Conservation (phyloP, 106 monocot genomes). For the Allium sativum region DNA sequence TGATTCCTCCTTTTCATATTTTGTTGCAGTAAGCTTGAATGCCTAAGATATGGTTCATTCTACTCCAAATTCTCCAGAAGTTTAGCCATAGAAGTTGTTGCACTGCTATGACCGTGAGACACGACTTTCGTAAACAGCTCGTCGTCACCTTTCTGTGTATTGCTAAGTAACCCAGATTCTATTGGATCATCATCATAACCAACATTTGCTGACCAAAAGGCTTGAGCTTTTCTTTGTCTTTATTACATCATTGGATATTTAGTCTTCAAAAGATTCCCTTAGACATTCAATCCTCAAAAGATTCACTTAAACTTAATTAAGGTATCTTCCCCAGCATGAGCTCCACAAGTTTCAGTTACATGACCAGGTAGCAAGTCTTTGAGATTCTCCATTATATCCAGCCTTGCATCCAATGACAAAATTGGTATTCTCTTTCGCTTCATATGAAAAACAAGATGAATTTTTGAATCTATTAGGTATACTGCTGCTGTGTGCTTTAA, state of each 20-base stretch:
- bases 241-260: constrained; percentile 45
- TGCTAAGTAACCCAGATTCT: constrained; percentile 24
- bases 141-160: constrained; percentile 20
- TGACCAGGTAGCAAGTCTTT: not conserved
- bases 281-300: constrained; percentile 3
- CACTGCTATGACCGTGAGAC: constrained; percentile 8
- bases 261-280: constrained; percentile 21
- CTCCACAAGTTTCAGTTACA: not conserved
- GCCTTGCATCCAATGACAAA: too few species aligned
- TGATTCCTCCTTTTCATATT: constrained; percentile 23
- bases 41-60: constrained; percentile 1
- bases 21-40: constrained; percentile 18
- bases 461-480: too few species aligned
- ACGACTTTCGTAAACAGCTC: constrained; percentile 6
- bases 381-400: too few species aligned
- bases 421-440: too few species aligned
- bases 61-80: constrained; percentile 43
- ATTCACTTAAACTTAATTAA: not conserved
- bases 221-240: constrained; percentile 29
- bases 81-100: constrained; percentile 32
- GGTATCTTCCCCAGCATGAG: not conserved
- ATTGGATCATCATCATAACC: constrained; percentile 15
- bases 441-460: too few species aligned
- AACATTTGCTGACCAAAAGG: constrained; percentile 18
- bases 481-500: too few species aligned